A percentile compares a stretch with the other conserved stretches of the same genome.
Evolutionary conservation across 441 rosid genomes (phyloP).

Genomic region (Hura crepitans): DNA sequence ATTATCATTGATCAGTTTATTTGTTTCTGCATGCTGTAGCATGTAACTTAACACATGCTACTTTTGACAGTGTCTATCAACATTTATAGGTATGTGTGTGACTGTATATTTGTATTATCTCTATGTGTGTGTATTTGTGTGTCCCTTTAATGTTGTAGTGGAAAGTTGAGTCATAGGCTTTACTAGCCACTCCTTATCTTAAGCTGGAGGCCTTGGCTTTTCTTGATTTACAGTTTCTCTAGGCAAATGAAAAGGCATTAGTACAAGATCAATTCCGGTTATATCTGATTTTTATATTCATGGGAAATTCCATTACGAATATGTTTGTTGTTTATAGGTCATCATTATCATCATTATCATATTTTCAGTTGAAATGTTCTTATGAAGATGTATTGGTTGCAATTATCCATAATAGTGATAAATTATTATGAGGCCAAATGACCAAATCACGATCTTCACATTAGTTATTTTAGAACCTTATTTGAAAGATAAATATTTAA

Average conservation of each 20-base stretch:
- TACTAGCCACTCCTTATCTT: conserved; percentile 1
- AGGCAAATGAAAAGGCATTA: neutral
- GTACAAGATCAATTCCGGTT: neutral
- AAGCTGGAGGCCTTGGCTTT: neutral
- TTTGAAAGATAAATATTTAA: no score
- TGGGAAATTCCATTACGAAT: neutral
- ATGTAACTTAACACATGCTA: neutral
- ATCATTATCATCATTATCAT: neutral
- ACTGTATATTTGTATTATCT: neutral
- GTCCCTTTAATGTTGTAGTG: neutral
- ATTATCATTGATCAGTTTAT: neutral
- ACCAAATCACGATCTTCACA: no score
- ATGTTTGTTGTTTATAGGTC: neutral
- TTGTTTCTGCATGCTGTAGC: neutral
- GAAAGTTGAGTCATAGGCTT: neutral
- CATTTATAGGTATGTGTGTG: neutral
- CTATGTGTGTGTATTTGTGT: neutral
- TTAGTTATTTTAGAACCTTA: no score
- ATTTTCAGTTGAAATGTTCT: neutral
- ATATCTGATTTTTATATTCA: neutral
- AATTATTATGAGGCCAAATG: no score
- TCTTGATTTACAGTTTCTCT: neutral
- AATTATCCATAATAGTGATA: no score
- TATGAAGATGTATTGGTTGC: no score
- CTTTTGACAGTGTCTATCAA: neutral